Percentiles rank a stretch among this genome's conserved stretches.
phyloP scores from a whole-genome alignment of 2,329 filamentous ascomycete genomes.

The Kalmusia sp. region DNA sequence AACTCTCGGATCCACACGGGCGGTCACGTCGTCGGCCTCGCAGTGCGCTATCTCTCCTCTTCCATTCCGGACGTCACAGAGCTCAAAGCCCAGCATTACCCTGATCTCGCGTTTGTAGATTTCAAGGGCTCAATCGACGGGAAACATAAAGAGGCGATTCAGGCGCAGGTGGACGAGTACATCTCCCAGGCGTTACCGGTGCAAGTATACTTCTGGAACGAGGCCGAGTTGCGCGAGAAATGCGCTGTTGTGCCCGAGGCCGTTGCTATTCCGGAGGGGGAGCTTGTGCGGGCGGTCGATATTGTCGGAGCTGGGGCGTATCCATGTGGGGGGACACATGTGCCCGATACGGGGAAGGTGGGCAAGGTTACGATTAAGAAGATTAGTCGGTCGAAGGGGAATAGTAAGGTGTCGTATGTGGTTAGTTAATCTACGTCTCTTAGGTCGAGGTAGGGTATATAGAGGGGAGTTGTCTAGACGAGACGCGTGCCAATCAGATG shows the following conservation, averaged over 20 bases:
- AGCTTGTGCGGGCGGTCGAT: conserved; percentile 66
- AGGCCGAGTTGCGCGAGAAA: conserved; percentile 61
- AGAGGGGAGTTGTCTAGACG: too few relatives aligned
- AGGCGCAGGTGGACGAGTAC: conserved; percentile 66
- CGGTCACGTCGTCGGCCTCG: conserved; percentile 73
- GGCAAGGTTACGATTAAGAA: conserved; percentile 71
- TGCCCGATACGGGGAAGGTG: conserved; percentile 64
- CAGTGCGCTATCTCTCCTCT: conserved; percentile 66
- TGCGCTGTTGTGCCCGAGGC: conserved; percentile 57
- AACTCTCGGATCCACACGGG: conserved; percentile 76
- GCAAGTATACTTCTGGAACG: conserved; percentile 71
- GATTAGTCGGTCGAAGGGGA: conserved; percentile 70
- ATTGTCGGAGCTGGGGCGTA: conserved; percentile 74
- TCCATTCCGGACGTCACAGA: conserved; percentile 37
- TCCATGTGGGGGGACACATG: conserved; percentile 78
- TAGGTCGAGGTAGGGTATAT: too few relatives aligned
- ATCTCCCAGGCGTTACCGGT: conserved; percentile 50
- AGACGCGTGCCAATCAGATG: too few relatives aligned
- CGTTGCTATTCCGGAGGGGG: conserved; percentile 39
- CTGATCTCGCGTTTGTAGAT: conserved; percentile 70
- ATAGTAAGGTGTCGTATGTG: conserved; percentile 64
- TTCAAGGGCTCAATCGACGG: conserved; percentile 71
- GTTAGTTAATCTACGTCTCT: too few relatives aligned
- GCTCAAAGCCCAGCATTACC: conserved; percentile 74
- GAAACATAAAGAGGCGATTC: conserved; percentile 57